Evolutionary conservation across 2,329 filamentous ascomycete species (phyloP).

Genomic region (Phyllosticta citrichinensis): DNA sequence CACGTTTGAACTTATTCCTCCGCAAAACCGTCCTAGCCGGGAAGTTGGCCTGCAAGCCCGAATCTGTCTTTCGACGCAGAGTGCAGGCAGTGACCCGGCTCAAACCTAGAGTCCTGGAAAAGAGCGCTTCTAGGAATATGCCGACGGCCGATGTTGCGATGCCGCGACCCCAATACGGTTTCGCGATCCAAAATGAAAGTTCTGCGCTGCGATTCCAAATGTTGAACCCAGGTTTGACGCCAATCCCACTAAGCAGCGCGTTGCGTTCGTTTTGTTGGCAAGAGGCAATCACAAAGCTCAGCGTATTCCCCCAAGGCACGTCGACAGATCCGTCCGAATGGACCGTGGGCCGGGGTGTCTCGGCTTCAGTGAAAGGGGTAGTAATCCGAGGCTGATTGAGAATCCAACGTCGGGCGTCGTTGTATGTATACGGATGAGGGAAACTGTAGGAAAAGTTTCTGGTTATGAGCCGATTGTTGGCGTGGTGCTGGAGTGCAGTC

Average conservation of each 20-base stretch:
- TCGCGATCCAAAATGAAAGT: slow-evolving; percentile 34
- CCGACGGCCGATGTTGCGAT: slow-evolving; percentile 22
- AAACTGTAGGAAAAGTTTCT: slow-evolving; percentile 30
- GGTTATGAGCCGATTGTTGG: slow-evolving; percentile 23
- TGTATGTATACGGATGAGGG: slow-evolving; percentile 29
- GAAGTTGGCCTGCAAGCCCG: slow-evolving; percentile 17
- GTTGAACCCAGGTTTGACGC: slow-evolving; percentile 27
- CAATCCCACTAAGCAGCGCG: slow-evolving; percentile 27
- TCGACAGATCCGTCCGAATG: slow-evolving; percentile 16
- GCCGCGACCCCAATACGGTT: slow-evolving; percentile 26
- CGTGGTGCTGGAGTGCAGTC: slow-evolving; percentile 16
- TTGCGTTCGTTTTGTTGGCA: not conserved
- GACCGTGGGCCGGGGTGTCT: slow-evolving; percentile 8
- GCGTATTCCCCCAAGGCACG: not conserved
- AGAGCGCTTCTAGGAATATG: slow-evolving; percentile 26
- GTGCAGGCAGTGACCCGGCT: slow-evolving; percentile 19
- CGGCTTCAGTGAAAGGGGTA: not conserved
- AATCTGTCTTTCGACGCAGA: not conserved
- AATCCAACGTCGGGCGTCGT: slow-evolving; percentile 26
- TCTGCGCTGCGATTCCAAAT: slow-evolving; percentile 28
- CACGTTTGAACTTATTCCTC: slow-evolving; percentile 28
- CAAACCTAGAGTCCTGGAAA: slow-evolving; percentile 17
- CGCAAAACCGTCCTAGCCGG: slow-evolving; percentile 27
- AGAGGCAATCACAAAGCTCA: slow-evolving; percentile 6
- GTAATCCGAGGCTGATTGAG: slow-evolving; percentile 14